Base-by-base conservation (phyloP, 2,329 filamentous ascomycete species). In the Fusarium stilboides region DNA sequence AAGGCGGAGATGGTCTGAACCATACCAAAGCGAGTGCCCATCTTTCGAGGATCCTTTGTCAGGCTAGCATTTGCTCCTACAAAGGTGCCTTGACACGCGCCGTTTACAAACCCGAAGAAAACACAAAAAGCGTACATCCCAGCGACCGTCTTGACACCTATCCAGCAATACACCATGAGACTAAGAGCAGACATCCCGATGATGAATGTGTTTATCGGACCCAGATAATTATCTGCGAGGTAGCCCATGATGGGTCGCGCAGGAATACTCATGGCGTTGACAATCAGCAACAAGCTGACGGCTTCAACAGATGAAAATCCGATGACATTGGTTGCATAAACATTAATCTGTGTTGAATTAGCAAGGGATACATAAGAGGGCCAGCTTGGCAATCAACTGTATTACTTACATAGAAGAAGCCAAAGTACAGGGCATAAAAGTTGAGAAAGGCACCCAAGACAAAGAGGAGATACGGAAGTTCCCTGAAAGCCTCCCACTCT, bases 191-290 rank as follows among this genome's bases (percentile, higher is more conserved):
- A 81, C 1, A 77, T 55, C 15, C 80, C 57, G 10, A 70, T 65
- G n/a, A 75, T 62, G 44, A 74, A 77, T 2, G 73, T 75, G 69
- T 88, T 89, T 56, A 89, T 76, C 0, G 85, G 82, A 3, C 87
- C 87, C 13, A 74, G 1, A 10, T 84, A 76, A 56, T 79, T 77
- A 79, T 92, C 89, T 9, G 89, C 89, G 5, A 90, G 71, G 69
- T 84, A 81, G 71, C 86, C 88, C 3, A 88, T 88, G 1, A 89
- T 71, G 9, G 91, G 65, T 1, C 90, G 86, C 17, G 88, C 89
- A 7, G 86, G 67, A 17, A 87, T 70, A 5, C 89, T 88, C 34
- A 89, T 82, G 31, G 86, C 89, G 76, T 92, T 93, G 74, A 91
- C 80, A 24, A 92, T 81, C n/a, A 92, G 82, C 14, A 93, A 80